These are phyloP conservation scores for Berberis thunbergii DNA, from an alignment of 164 flowering plant species.

Conservation along the genomic window DNA sequence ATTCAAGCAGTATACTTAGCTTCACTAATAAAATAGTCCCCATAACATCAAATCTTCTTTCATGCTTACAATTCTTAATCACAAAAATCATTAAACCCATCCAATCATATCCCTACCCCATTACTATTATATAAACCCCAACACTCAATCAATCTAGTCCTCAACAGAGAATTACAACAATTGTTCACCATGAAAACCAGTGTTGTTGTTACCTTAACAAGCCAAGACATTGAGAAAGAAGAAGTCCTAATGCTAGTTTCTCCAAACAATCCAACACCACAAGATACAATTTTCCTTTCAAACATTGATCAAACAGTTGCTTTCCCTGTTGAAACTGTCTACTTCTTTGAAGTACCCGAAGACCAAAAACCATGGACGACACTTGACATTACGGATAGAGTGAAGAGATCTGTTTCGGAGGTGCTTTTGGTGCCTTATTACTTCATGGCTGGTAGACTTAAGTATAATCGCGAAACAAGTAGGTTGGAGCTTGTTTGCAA, in stretches of 20 bases:
- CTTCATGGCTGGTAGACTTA: constrained; percentile 45
- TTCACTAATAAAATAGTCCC: neutral
- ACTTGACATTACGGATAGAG: constrained; percentile 17
- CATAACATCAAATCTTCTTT: neutral
- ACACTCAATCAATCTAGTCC: neutral
- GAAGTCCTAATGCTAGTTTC: constrained; percentile 24
- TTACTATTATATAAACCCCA: constrained; percentile 1
- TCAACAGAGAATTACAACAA: neutral
- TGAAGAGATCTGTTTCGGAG: constrained; percentile 28
- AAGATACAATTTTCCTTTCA: constrained; percentile 27
- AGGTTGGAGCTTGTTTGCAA: constrained; percentile 41
- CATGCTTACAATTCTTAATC: neutral
- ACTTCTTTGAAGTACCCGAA: constrained; percentile 21
- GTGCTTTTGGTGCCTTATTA: constrained; percentile 34
- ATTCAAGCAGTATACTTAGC: neutral
- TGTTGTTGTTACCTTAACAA: constrained; percentile 8
- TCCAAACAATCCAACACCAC: constrained; percentile 26
- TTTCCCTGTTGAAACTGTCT: constrained; percentile 38
- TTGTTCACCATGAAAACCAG: constrained; percentile 16
- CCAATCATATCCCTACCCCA: neutral
- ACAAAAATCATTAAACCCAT: neutral
- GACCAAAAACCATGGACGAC: constrained; percentile 2
- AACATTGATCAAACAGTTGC: constrained; percentile 37
- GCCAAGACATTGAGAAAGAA: constrained; percentile 25
- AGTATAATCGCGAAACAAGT: constrained; percentile 17